A percentile compares a stretch with the other conserved stretches of the same genome.
phyloP scores from a whole-genome alignment of 179 eudicot genomes.

The Gypsophila paniculata region DNA sequence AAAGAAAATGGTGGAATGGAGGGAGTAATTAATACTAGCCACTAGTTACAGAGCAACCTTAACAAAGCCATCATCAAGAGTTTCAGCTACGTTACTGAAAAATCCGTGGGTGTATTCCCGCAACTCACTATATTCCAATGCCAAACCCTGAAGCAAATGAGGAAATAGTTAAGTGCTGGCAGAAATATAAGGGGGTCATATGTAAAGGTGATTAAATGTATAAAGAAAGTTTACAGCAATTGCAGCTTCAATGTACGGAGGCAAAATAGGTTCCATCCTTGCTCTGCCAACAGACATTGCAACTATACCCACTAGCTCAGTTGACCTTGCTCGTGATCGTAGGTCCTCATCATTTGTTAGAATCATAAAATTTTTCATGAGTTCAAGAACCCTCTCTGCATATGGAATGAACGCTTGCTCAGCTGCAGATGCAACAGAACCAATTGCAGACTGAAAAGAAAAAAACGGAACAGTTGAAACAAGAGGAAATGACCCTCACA shows the following conservation, averaged over 20 bases:
- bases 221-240: constrained; percentile 50
- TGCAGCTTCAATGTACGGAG: constrained; percentile 95
- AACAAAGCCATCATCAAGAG: constrained; percentile 78
- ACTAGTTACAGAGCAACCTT: constrained; percentile 40
- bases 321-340: constrained; percentile 84
- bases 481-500: constrained; percentile 5
- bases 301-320: constrained; percentile 92
- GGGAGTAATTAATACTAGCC: no score
- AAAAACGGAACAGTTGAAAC: constrained; percentile 13
- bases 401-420: constrained; percentile 89
- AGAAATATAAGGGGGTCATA: constrained; percentile 11
- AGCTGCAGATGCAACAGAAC: constrained; percentile 95
- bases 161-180: not conserved
- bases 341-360: constrained; percentile 91
- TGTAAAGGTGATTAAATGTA: constrained; percentile 3
- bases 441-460: constrained; percentile 82
- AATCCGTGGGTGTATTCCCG: constrained; percentile 96
- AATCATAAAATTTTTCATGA: constrained; percentile 88
- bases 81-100: constrained; percentile 94
- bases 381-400: constrained; percentile 90
- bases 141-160: constrained; percentile 58
- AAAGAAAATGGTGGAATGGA: no score
- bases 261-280: constrained; percentile 86
- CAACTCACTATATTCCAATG: constrained; percentile 87
- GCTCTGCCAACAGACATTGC: constrained; percentile 91